Evolutionary conservation across 31 red algal species (phyloP).

Genomic region (Odonthalia washingtoniensis): DNA sequence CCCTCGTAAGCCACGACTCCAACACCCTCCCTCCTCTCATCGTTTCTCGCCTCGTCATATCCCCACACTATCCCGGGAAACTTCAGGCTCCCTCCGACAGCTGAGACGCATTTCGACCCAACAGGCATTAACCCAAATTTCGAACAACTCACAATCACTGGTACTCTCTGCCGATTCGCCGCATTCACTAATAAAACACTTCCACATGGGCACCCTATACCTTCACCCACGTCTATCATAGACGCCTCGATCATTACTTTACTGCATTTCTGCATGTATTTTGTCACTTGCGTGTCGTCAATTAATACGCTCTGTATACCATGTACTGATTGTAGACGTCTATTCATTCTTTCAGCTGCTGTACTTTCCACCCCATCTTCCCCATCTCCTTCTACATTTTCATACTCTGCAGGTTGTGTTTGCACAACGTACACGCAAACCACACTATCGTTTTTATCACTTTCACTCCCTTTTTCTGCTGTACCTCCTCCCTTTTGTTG

Average conservation of each 20-base stretch:
- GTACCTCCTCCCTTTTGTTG: not conserved
- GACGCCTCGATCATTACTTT: conserved; percentile 51
- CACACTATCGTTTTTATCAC: no score
- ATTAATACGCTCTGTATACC: not conserved
- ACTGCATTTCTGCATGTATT: not conserved
- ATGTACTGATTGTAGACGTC: not conserved
- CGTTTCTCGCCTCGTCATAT: conserved; percentile 60
- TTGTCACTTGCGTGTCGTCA: not conserved
- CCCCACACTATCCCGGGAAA: conserved; percentile 54
- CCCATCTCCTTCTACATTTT: not conserved
- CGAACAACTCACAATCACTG: conserved; percentile 38
- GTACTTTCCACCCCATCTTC: conserved; percentile 10
- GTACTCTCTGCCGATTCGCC: conserved; percentile 41
- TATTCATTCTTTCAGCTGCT: not conserved
- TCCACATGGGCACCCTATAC: conserved; percentile 38
- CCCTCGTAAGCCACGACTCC: conserved; percentile 34
- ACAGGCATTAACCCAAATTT: conserved; percentile 53
- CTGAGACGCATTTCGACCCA: conserved; percentile 32
- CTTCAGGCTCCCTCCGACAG: conserved; percentile 1
- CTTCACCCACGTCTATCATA: conserved; percentile 54
- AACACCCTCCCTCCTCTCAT: conserved; percentile 52
- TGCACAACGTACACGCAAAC: not conserved
- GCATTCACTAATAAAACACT: conserved; percentile 37
- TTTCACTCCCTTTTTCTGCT: not conserved
- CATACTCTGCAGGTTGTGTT: not conserved